These are phyloP conservation scores for Cercospora sp. DNA, from an alignment of 2,329 filamentous ascomycete genomes.

Conservation along the genomic window DNA sequence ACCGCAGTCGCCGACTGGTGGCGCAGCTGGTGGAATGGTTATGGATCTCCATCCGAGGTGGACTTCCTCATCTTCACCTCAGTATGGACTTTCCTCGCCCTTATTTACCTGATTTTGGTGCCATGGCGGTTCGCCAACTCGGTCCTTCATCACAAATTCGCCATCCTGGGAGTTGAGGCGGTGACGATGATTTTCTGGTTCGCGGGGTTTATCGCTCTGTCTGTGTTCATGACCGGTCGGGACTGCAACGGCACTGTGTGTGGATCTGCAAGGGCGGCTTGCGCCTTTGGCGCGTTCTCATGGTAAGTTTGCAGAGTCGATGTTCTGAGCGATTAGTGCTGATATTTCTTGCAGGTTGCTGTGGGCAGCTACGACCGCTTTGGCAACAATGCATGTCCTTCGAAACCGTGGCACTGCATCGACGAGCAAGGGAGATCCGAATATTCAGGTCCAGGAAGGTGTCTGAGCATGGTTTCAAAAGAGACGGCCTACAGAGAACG, in stretches of 20 bases:
- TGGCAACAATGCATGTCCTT: constrained; percentile 52
- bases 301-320: constrained; percentile 46
- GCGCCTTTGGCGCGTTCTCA: constrained; percentile 66
- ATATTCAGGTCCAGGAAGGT: constrained; percentile 43
- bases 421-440: constrained; percentile 31
- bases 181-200: constrained; percentile 89
- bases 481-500: constrained; percentile 2
- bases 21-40: constrained; percentile 46
- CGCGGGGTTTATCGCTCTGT: constrained; percentile 76
- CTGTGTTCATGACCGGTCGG: constrained; percentile 61
- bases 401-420: constrained; percentile 37
- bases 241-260: constrained; percentile 51
- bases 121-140: constrained; percentile 49
- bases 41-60: constrained; percentile 58
- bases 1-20: constrained; percentile 25
- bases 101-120: constrained; percentile 68
- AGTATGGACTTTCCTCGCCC: constrained; percentile 71
- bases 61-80: constrained; percentile 79
- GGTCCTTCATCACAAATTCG: constrained; percentile 61
- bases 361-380: constrained; percentile 53
- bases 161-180: constrained; percentile 66
- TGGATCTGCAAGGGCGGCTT: constrained; percentile 58
- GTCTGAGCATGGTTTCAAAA: constrained; percentile 33
- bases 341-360: constrained; percentile 45
- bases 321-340: not conserved